Evolutionary conservation across 768 basidiomycete genomes (phyloP), one percentile per base, ranked within the genome.

Genomic region (Lentinula guzmanii): DNA sequence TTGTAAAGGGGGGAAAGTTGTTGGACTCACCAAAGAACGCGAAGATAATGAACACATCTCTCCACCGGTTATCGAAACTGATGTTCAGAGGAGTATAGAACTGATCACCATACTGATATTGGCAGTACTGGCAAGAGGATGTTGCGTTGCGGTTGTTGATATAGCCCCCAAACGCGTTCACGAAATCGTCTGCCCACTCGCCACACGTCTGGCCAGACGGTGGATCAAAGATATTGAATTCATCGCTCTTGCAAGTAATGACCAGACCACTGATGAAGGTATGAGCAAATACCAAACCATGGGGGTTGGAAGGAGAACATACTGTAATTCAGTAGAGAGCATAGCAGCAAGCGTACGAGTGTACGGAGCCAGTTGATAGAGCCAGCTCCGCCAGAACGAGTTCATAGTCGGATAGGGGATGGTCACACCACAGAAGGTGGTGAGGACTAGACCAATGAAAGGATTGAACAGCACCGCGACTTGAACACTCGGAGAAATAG

Each of bases 381-480:
- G 71, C 90, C 91, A 93, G n/a, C 77, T 78, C 63, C 82, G 76
- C 88, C 88, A 91, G 78, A 91, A 91, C 33, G 70, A 69, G 9
- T 79, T 78, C 70, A 92, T 72, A 4, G 78, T 79, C 0, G 86
- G 82, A 61, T 81, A 87, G 0, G 89, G 90, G 59, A 92, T 83
- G 1, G 88, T 87, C 15, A 92, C 89, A 69, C 92, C 92, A 65
- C 89, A 91, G 82, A 93, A 93, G 15, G 86, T 80, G 4, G 82
- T 73, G 55, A 92, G 81, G 42, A 88, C 75, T 35, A 87, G 70
- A 46, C 80, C 76, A 52, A 92, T 63, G 79, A 91, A 88, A 1
- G 92, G 91, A 70, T 90, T 93, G 76, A 87, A 88, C 60, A 93
- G 74, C 5, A 89, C 89, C 9, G 91, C 91, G 42, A 91, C 83